phyloP scores from a whole-genome alignment of 805 yeast genomes.

The Ogataea methanolica region DNA sequence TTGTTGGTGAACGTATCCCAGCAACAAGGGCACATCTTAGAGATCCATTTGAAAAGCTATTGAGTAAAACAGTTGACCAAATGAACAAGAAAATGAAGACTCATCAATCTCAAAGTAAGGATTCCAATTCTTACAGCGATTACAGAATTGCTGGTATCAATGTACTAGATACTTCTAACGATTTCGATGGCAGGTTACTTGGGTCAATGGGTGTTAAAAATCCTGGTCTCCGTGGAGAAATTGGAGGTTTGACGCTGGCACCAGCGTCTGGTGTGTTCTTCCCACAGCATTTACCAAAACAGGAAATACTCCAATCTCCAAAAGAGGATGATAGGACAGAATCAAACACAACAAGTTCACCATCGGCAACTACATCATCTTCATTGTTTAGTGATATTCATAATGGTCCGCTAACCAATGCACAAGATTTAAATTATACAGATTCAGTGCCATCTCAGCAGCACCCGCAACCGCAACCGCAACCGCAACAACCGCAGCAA shows the following conservation, averaged over 20 bases:
- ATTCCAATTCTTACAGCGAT: neutral
- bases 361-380: neutral
- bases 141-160: conserved; percentile 13
- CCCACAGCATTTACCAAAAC: too few species aligned
- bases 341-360: neutral
- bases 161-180: conserved; percentile 6
- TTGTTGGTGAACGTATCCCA: conserved; percentile 23
- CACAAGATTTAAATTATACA: neutral
- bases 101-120: neutral
- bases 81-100: conserved; percentile 7
- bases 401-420: neutral
- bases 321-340: too few species aligned
- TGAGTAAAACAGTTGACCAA: conserved; percentile 16
- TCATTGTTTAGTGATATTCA: neutral
- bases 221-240: neutral
- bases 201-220: conserved; percentile 2
- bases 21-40: conserved; percentile 14
- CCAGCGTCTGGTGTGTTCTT: neutral
- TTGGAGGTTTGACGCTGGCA: neutral
- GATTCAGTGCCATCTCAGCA: neutral
- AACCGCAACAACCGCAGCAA: neutral
- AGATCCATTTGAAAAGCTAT: conserved; percentile 19
- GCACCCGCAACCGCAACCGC: neutral
- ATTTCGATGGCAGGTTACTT: conserved; percentile 1
- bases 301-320: too few species aligned